A percentile compares a stretch with the other conserved stretches of the same genome.
These are phyloP conservation scores for Pichia kudriavzevii DNA, from an alignment of 1,139 yeast genomes.

Conservation along the genomic window DNA sequence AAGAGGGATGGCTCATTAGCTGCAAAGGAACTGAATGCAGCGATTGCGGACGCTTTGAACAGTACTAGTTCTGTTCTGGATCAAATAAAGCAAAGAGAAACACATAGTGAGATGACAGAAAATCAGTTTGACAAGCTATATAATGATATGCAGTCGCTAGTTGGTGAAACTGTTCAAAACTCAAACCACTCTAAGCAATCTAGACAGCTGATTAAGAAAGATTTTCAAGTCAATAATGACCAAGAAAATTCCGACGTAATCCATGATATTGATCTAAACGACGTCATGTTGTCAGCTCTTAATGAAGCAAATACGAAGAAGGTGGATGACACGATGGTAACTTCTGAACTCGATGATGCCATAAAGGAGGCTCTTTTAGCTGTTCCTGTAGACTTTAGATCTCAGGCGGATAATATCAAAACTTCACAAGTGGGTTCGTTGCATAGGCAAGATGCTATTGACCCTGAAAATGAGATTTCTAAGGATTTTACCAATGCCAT, in stretches of 20 bases:
- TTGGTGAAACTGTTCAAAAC: slow-evolving; percentile 1
- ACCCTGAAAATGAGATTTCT: slow-evolving; percentile 6
- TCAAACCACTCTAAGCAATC: neutral
- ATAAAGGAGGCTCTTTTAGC: slow-evolving; percentile 20
- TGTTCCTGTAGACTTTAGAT: slow-evolving; percentile 5
- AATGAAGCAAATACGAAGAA: slow-evolving; percentile 4
- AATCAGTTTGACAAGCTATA: slow-evolving; percentile 7
- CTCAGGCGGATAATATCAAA: neutral
- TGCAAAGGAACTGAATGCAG: slow-evolving; percentile 16
- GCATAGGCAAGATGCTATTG: neutral
- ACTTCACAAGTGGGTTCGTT: neutral
- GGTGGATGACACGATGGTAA: slow-evolving; percentile 4
- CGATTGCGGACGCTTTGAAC: slow-evolving; percentile 16
- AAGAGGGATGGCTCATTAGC: slow-evolving; percentile 7
- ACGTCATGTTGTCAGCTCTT: slow-evolving; percentile 17
- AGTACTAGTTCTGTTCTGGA: slow-evolving; percentile 6
- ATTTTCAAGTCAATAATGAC: too few relatives aligned
- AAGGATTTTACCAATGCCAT: slow-evolving; percentile 17
- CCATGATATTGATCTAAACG: slow-evolving; percentile 15
- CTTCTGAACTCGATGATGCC: slow-evolving; percentile 18
- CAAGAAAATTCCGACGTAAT: slow-evolving; percentile 12
- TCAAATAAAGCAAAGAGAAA: neutral
- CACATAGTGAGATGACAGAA: neutral
- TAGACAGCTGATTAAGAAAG: neutral
- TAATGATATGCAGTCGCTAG: slow-evolving; percentile 10